These are phyloP conservation scores for Talaromyces sp. DNA, from an alignment of 2,329 filamentous ascomycete genomes.

Conservation along the genomic window DNA sequence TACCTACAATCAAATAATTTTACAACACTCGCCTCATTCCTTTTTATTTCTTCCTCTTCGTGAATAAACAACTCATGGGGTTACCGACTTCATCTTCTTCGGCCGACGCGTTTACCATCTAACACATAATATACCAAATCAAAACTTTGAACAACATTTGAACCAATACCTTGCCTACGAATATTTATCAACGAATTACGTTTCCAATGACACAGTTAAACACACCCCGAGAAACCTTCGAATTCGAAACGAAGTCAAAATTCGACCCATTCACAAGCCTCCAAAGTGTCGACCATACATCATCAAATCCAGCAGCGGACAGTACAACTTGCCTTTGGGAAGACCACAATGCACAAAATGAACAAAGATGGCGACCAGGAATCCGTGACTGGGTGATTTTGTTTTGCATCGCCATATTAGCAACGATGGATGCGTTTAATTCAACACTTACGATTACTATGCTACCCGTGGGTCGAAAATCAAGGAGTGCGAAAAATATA, in stretches of 20 bases:
- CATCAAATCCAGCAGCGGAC: slow-evolving; percentile 13
- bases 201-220: slow-evolving; percentile 19
- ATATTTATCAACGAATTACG: background rate
- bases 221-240: background rate
- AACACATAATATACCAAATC: background rate
- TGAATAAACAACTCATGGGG: too few species aligned
- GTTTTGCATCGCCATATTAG: slow-evolving; percentile 46
- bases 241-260: background rate
- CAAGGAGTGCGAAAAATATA: background rate
- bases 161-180: background rate
- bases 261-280: slow-evolving; percentile 8
- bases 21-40: too few species aligned
- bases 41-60: too few species aligned
- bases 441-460: slow-evolving; percentile 52
- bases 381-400: slow-evolving; percentile 47
- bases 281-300: slow-evolving; percentile 15
- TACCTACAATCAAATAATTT: too few species aligned
- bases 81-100: too few species aligned
- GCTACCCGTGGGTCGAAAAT: slow-evolving; percentile 42
- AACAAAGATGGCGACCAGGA: slow-evolving; percentile 41
- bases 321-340: slow-evolving; percentile 27
- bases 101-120: background rate
- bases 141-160: background rate
- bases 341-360: slow-evolving; percentile 11
- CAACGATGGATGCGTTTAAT: slow-evolving; percentile 55